Evolutionary conservation across 2,329 filamentous ascomycete genomes (phyloP).

Genomic region (Akanthomyces lecanii): DNA sequence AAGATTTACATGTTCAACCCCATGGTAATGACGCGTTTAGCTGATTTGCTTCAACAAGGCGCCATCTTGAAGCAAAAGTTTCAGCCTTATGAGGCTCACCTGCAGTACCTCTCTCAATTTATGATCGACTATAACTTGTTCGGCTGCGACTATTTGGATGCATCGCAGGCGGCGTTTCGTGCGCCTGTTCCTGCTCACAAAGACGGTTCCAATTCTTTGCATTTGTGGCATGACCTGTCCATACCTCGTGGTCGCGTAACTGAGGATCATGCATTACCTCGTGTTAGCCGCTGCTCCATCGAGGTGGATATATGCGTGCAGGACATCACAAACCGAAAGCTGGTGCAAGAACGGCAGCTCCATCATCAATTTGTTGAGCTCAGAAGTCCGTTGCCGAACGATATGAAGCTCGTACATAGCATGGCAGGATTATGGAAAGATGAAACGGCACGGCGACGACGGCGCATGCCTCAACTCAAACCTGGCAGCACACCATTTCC

Average conservation of each 20-base stretch:
- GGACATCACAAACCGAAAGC: slow-evolving; percentile 76
- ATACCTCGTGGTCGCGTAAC: slow-evolving; percentile 48
- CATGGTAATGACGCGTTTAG: slow-evolving; percentile 76
- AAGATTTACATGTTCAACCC: slow-evolving; percentile 96
- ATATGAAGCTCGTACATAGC: slow-evolving; percentile 83
- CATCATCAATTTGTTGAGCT: slow-evolving; percentile 86
- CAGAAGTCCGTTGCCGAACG: slow-evolving; percentile 55
- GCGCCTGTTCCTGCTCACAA: slow-evolving; percentile 67
- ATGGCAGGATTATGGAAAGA: slow-evolving; percentile 93
- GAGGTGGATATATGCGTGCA: slow-evolving; percentile 88
- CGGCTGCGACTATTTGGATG: slow-evolving; percentile 83
- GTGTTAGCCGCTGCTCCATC: slow-evolving; percentile 81
- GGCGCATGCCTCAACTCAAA: slow-evolving; percentile 60
- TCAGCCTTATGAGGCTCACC: slow-evolving; percentile 89
- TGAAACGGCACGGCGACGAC: slow-evolving; percentile 74
- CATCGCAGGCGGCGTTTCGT: slow-evolving; percentile 66
- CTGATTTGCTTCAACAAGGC: slow-evolving; percentile 83
- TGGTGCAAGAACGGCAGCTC: slow-evolving; percentile 70
- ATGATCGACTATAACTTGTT: slow-evolving; percentile 99
- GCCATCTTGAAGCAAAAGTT: slow-evolving; percentile 78
- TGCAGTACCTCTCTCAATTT: slow-evolving; percentile 91
- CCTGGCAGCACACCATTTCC: slow-evolving; percentile 73
- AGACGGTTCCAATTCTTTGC: slow-evolving; percentile 54
- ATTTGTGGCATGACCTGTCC: slow-evolving; percentile 77
- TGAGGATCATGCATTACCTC: slow-evolving; percentile 62